Evolutionary conservation across 2,329 filamentous ascomycete genomes (phyloP).

Genomic region (Tolypocladium sp.): DNA sequence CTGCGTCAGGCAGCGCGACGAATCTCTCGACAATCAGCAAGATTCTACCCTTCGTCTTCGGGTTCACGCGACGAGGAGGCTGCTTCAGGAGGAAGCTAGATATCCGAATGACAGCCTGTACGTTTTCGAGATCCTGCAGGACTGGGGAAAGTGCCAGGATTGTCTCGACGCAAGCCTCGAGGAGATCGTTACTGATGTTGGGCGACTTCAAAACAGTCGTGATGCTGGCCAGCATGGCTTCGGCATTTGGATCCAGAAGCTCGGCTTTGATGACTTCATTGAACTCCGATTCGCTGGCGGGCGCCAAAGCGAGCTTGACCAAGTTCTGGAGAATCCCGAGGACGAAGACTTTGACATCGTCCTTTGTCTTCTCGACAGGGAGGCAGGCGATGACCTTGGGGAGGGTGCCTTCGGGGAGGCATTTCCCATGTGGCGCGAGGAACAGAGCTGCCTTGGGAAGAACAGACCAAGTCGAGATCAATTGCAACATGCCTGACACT

Average conservation of each 20-base stretch:
- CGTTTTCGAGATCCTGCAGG: slow-evolving; percentile 58
- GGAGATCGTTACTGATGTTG: slow-evolving; percentile 59
- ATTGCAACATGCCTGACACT: slow-evolving; percentile 69
- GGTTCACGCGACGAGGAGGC: slow-evolving; percentile 73
- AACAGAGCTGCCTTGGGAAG: slow-evolving; percentile 58
- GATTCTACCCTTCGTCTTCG: slow-evolving; percentile 73
- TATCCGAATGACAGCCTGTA: slow-evolving; percentile 70
- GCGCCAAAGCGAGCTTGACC: slow-evolving; percentile 48
- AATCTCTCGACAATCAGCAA: slow-evolving; percentile 76
- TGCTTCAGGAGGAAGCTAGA: slow-evolving; percentile 75
- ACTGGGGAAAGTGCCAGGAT: slow-evolving; percentile 68
- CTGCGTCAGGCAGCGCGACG: slow-evolving; percentile 49
- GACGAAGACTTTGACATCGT: slow-evolving; percentile 77
- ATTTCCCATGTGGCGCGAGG: slow-evolving; percentile 35
- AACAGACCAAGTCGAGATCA: slow-evolving; percentile 75
- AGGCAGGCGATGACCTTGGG: slow-evolving; percentile 65
- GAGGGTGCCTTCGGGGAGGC: slow-evolving; percentile 53
- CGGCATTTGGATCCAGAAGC: slow-evolving; percentile 47
- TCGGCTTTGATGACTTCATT: slow-evolving; percentile 46
- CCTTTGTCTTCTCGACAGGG: slow-evolving; percentile 63
- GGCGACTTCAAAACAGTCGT: slow-evolving; percentile 54
- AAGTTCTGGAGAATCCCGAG: slow-evolving; percentile 67
- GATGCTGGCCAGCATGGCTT: slow-evolving; percentile 57
- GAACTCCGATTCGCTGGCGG: slow-evolving; percentile 45
- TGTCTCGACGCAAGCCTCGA: slow-evolving; percentile 70